Percentiles rank a stretch among this genome's conserved stretches.
Conservation (phyloP, 768 basidiomycete species). For the Mycena floridula region DNA sequence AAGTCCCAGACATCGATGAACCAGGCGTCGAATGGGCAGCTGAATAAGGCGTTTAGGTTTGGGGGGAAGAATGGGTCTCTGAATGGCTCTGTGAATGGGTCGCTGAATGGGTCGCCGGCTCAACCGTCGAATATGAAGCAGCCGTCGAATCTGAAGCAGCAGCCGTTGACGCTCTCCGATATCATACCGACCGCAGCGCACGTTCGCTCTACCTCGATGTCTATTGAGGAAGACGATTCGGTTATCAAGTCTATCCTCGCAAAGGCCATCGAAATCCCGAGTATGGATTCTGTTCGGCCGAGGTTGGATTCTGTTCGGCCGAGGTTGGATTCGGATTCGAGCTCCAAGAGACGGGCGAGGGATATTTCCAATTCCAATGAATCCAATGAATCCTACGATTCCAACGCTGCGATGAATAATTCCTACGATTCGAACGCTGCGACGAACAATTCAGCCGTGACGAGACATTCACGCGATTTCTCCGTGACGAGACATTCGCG, state of each 20-base stretch:
- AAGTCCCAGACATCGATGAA: too few relatives aligned
- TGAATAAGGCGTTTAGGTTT: constrained; percentile 71
- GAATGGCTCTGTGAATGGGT: constrained; percentile 4
- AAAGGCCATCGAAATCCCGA: constrained; percentile 33
- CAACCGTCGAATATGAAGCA: too few relatives aligned
- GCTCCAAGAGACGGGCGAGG: constrained; percentile 27
- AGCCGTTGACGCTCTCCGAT: constrained; percentile 59
- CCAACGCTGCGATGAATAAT: too few relatives aligned
- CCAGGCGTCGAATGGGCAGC: constrained; percentile 61
- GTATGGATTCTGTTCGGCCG: constrained; percentile 11
- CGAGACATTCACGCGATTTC: constrained; percentile 26
- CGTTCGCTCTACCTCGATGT: constrained; percentile 37
- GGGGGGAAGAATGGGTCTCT: constrained; percentile 41
- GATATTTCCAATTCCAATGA: constrained; percentile 34
- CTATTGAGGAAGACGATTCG: constrained; percentile 41
- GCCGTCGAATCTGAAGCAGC: constrained; percentile 14
- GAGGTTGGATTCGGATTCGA: constrained; percentile 39
- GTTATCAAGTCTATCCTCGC: constrained; percentile 51
- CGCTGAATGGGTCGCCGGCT: too few relatives aligned
- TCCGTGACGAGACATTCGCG: constrained; percentile 18
- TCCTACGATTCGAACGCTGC: too few relatives aligned
- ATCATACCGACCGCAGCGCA: constrained; percentile 66
- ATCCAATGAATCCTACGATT: constrained; percentile 49
- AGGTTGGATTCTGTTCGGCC: constrained; percentile 35
- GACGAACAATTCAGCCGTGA: too few relatives aligned